Evolutionary conservation across 1,284 basidiomycete genomes (phyloP), one percentile per base, ranked within the genome.

Genomic region (Cryptococcus deneoformans): DNA sequence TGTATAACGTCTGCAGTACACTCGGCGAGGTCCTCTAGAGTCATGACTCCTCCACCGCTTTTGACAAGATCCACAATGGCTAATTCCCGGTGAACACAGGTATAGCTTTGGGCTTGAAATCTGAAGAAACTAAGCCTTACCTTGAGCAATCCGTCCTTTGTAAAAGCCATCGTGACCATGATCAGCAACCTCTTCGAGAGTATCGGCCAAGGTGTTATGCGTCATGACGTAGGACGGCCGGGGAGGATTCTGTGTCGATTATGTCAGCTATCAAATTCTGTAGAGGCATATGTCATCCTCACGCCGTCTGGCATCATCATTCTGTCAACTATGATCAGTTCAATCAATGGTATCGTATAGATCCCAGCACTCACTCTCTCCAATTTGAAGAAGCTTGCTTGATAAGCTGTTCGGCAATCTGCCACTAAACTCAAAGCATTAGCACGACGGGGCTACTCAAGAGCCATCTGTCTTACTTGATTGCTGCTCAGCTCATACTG

Each of bases 151-250:
- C 6, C 88, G 81, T 1, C 94, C 95, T 69, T 87, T 89, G 80
- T 98, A 98, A 76, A 92, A 98, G 0, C 92, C 95, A 53, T 88
- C 85, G 66, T 89, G 91, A 5, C 94, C 94, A 39, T 90, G 79
- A 57, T 85, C 83, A 0, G 86, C 90, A 6, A 97, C 80, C 48
- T 85, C 83, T 53, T 87, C 84, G 79, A 97, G 20, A n/a, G 92
- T 95, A 66, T 82, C 79, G 0, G 89, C 94, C 6, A 98, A 84
- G 65, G 86, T 87, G 0, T 91, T 87, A 52, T 92, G 82, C 57
- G 81, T 84, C 78, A 90, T 84, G 64, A 92, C 82, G 70, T 93
- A 83, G 2, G 89, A 90, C 1, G 88, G 85, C 20, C 20, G 0
- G 77, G 77, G 77, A 29, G 65, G 60, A 29, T 46, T 63, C 29